A percentile compares a stretch with the other conserved stretches of the same genome.
These are phyloP conservation scores for Jacaranda copaia DNA, from an alignment of 257 asterid genomes.

Conservation along the genomic window DNA sequence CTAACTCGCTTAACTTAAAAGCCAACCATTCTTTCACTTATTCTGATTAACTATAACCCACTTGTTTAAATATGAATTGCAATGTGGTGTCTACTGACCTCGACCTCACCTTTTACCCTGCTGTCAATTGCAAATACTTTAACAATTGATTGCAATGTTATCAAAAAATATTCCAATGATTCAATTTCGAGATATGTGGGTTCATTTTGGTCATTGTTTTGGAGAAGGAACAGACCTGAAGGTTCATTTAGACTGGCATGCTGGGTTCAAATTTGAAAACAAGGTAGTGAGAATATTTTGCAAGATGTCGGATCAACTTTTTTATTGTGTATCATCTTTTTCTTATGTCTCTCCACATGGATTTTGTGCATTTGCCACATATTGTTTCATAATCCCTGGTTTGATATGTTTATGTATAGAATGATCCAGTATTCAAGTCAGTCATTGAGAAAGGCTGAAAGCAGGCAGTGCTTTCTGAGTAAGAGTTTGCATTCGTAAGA, in stretches of 20 bases:
- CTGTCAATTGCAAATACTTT: background rate
- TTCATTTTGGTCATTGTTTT: background rate
- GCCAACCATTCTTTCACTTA: background rate
- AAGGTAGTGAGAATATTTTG: background rate
- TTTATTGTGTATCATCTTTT: background rate
- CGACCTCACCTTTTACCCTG: background rate
- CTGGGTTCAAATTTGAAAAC: background rate
- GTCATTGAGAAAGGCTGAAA: background rate
- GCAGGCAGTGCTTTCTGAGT: background rate
- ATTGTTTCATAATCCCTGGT: background rate
- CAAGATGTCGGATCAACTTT: background rate
- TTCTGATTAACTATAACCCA: background rate
- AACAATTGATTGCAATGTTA: background rate
- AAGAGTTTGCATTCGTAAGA: background rate
- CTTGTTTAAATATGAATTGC: background rate
- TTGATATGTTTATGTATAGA: background rate
- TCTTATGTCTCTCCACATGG: background rate
- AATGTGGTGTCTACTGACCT: background rate
- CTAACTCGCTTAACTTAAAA: background rate
- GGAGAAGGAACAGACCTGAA: background rate
- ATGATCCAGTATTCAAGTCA: too few relatives aligned
- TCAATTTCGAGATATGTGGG: background rate
- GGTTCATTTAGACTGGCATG: background rate
- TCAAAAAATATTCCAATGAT: background rate
- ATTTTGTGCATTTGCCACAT: background rate